These are phyloP conservation scores for Oldenlandia corymbosa DNA, from an alignment of 257 asterid species.

Conservation along the genomic window DNA sequence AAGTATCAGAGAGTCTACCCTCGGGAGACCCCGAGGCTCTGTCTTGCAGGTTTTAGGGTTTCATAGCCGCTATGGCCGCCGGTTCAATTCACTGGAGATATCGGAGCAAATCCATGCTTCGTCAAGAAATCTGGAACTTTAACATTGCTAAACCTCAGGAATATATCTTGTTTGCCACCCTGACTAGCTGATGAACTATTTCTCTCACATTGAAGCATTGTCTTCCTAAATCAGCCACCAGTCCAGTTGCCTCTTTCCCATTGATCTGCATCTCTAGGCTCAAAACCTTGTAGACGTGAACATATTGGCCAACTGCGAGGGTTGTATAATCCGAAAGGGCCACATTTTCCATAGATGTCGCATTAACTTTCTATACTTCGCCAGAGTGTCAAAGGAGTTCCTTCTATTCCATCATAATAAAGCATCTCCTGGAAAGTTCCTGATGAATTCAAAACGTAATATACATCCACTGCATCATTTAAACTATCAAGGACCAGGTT, in stretches of 20 bases:
- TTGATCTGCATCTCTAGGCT: constrained; percentile 23
- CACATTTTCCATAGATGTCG: constrained; percentile 31
- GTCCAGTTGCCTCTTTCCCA: constrained; percentile 51
- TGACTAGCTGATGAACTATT: constrained; percentile 2
- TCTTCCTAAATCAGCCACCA: constrained; percentile 42
- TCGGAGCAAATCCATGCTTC: no score
- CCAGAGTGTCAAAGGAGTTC: constrained; percentile 11
- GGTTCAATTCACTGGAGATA: no score
- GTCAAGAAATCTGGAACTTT: constrained; percentile 48
- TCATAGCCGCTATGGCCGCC: no score
- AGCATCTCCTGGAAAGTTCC: constrained; percentile 8
- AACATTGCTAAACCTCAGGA: constrained; percentile 28
- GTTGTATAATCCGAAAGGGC: constrained; percentile 41
- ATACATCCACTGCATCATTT: not conserved
- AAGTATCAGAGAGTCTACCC: no score
- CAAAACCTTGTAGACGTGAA: constrained; percentile 41
- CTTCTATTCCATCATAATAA: constrained; percentile 1
- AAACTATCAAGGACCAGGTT: not conserved
- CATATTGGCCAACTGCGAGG: constrained; percentile 30
- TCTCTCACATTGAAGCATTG: constrained; percentile 26
- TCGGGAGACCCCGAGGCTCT: no score
- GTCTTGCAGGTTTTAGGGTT: no score
- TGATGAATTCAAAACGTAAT: constrained; percentile 13
- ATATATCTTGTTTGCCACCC: constrained; percentile 37
- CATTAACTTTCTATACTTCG: constrained; percentile 2